A percentile compares a stretch with the other conserved stretches of the same genome.
Evolutionary conservation across 2,329 filamentous ascomycete genomes (phyloP).

Genomic region (Parafenestella ontariensis): DNA sequence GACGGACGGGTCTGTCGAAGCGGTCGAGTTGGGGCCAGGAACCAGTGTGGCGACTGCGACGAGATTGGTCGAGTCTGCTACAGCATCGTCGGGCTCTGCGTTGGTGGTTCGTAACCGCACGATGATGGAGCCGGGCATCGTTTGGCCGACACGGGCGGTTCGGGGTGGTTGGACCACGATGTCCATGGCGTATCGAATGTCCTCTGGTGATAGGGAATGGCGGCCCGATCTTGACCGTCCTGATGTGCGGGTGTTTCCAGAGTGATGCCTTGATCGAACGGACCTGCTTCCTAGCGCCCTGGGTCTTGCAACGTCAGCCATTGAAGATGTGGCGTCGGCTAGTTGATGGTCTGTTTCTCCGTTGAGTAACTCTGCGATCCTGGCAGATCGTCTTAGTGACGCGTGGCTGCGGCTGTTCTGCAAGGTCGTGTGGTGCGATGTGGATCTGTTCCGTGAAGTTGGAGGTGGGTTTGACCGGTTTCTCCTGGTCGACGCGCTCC

Average conservation of each 20-base stretch:
- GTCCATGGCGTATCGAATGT: constrained; percentile 48
- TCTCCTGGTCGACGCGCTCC: constrained; percentile 33
- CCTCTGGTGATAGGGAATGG: constrained; percentile 33
- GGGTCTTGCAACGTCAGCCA: constrained; percentile 50
- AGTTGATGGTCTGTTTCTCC: constrained; percentile 27
- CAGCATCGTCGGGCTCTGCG: constrained; percentile 39
- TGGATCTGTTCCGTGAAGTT: constrained; percentile 12
- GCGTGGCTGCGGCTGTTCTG: constrained; percentile 26
- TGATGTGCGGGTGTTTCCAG: constrained; percentile 26
- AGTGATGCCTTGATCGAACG: constrained; percentile 39
- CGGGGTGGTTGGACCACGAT: constrained; percentile 47
- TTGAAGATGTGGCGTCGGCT: constrained; percentile 26
- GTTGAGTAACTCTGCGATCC: constrained; percentile 42
- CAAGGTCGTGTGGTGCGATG: constrained; percentile 24
- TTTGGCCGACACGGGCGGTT: constrained; percentile 41
- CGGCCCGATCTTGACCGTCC: constrained; percentile 35
- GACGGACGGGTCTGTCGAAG: constrained; percentile 35
- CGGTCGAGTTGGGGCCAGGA: constrained; percentile 36
- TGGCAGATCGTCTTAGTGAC: constrained; percentile 41
- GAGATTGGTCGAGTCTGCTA: constrained; percentile 42
- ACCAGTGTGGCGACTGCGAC: constrained; percentile 43
- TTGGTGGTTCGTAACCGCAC: constrained; percentile 45
- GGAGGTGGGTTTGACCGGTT: constrained; percentile 30
- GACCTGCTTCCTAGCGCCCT: constrained; percentile 42
- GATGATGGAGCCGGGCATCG: constrained; percentile 40